A percentile compares a stretch with the other conserved stretches of the same genome.
These are phyloP conservation scores for Blastosporella zonata DNA, from an alignment of 1,284 basidiomycete genomes.

Conservation along the genomic window DNA sequence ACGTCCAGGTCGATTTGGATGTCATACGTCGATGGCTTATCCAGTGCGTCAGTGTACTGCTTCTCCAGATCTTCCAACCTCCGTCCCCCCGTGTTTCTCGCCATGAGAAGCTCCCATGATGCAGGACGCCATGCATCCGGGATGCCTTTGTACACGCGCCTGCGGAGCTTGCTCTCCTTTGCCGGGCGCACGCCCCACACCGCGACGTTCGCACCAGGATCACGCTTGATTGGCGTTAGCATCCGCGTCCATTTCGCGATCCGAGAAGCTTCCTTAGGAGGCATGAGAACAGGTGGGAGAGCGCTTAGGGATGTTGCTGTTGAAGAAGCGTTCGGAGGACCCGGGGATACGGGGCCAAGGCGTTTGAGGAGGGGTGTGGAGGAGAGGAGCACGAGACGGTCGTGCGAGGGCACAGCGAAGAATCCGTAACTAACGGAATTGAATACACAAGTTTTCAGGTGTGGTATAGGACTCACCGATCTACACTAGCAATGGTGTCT, in stretches of 20 bases:
- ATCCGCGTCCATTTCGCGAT: constrained; percentile 89
- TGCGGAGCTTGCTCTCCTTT: constrained; percentile 64
- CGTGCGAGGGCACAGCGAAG: constrained; percentile 72
- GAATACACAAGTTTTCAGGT: constrained; percentile 15
- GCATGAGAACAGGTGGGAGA: constrained; percentile 45
- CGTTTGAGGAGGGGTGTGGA: constrained; percentile 61
- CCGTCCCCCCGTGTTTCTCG: constrained; percentile 36
- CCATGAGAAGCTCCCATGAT: constrained; percentile 84
- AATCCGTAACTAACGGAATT: constrained; percentile 77
- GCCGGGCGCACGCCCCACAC: constrained; percentile 67
- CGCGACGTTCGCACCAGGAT: constrained; percentile 75
- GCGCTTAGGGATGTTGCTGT: constrained; percentile 37
- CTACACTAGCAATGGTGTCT: constrained; percentile 66
- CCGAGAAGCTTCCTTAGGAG: constrained; percentile 64
- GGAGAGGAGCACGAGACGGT: constrained; percentile 70
- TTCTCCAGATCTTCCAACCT: constrained; percentile 38
- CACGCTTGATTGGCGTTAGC: constrained; percentile 68
- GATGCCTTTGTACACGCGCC: constrained; percentile 91
- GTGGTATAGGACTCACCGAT: constrained; percentile 58
- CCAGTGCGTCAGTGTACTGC: constrained; percentile 66
- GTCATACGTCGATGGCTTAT: constrained; percentile 84
- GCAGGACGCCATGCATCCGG: constrained; percentile 95
- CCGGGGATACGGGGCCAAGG: constrained; percentile 46
- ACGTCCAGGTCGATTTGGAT: constrained; percentile 99
- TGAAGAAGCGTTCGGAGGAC: constrained; percentile 39